Percentiles rank a stretch among this genome's conserved stretches.
Conservation (phyloP, 2,329 filamentous ascomycete species). For the Neonectria coccinea region DNA sequence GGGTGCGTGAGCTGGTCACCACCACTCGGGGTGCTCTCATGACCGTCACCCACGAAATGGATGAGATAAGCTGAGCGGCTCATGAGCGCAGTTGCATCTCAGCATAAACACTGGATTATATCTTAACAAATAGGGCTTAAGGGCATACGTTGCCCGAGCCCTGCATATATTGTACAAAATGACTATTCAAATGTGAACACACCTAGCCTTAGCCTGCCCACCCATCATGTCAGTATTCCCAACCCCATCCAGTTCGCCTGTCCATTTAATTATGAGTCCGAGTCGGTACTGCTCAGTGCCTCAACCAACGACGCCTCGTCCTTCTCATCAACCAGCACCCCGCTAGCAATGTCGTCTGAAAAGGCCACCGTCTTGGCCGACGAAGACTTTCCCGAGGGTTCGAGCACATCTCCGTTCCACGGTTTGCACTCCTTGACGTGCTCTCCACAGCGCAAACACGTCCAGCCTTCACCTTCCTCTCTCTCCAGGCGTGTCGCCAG, state of each 20-base stretch:
- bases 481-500: slow-evolving; percentile 89
- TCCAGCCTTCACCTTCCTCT: slow-evolving; percentile 95
- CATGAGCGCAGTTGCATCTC: not conserved
- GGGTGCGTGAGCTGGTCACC: not conserved
- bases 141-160: not conserved
- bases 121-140: not conserved
- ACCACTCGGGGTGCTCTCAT: not conserved
- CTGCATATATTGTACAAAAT: slow-evolving; percentile 15
- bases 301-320: slow-evolving; percentile 39
- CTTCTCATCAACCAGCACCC: slow-evolving; percentile 47
- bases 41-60: not conserved
- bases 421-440: slow-evolving; percentile 86
- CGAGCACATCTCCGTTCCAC: slow-evolving; percentile 91
- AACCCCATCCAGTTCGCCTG: not conserved
- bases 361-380: slow-evolving; percentile 72
- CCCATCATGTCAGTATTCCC: slow-evolving; percentile 8
- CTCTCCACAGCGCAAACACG: slow-evolving; percentile 89
- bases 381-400: slow-evolving; percentile 59
- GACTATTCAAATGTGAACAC: slow-evolving; percentile 7
- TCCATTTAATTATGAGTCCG: slow-evolving; percentile 29
- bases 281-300: slow-evolving; percentile 37
- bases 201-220: slow-evolving; percentile 1
- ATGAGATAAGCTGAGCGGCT: not conserved
- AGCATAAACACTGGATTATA: too few species aligned
- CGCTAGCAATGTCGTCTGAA: slow-evolving; percentile 63